Evolutionary conservation across 2,329 filamentous ascomycete species (phyloP), one percentile per base, ranked within the genome.

Genomic region (Westerdykella sp.): DNA sequence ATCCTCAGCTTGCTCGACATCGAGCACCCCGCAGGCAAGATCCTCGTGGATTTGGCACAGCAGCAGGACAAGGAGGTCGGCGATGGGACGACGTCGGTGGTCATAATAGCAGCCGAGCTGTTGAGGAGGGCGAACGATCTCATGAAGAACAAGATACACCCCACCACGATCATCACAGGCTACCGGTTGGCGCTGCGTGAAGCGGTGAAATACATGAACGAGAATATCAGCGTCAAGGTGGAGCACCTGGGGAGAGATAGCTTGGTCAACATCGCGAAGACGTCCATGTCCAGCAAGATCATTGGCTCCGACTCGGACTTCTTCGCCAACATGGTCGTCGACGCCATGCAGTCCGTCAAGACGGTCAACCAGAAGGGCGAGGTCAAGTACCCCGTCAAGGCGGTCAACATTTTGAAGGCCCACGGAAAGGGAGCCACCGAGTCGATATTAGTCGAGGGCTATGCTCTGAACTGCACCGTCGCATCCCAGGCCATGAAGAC

Each of bases 61-160:
- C 93, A 98, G 72, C 93, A 98, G 73, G 93, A 98, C 69, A 96
- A 94, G 76, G 93, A 98, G 71, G 93, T 98, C 43, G 93, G 93
- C 60, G 93, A 98, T 74, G 93, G 93, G 59, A 98, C 93, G 39
- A 98, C 93, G 16, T 97, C 91, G 39, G 93, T 98, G 40, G 93
- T 98, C 46, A 80, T 98, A 57, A 96, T 98, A 69, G 93, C 93
- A 41, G 87, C 93, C 48, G 93, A 98, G 75, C 84, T 98, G 54
- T 76, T 98, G 63, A 82, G 86, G 67, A 80, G 93, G 70, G 93
- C 83, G 51, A 98, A 98, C 75, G 93, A 98, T 74, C 80, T 98
- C 55, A 94, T 97, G 86, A 96, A 93, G 78, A 98, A 97, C 80
- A 87, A 90, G 69, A 98, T 98, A 80, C 93, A 98, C 74, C 94